Evolutionary conservation across 2,329 filamentous ascomycete genomes (phyloP).

Genomic region (Fusarium piperis): DNA sequence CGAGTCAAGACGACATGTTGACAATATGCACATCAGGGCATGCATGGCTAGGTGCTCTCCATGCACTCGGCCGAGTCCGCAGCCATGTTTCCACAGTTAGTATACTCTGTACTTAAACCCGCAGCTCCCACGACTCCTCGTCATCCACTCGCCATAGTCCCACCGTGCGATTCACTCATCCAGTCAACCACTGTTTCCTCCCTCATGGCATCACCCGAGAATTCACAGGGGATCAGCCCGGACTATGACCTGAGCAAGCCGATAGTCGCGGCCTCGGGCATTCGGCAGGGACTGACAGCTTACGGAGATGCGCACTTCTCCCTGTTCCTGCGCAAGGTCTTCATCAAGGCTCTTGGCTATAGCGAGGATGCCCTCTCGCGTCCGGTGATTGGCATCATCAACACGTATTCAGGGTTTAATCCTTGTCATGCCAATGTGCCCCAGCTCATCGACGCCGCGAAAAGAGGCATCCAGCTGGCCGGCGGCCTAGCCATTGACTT

Average conservation of each 20-base stretch:
- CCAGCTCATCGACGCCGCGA: slow-evolving; percentile 75
- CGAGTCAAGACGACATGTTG: no score
- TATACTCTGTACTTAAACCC: no score
- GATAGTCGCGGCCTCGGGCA: slow-evolving; percentile 60
- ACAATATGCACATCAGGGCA: no score
- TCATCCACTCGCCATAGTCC: no score
- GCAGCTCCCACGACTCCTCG: no score
- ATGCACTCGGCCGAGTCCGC: no score
- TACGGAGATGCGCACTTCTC: slow-evolving; percentile 82
- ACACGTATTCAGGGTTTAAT: slow-evolving; percentile 78
- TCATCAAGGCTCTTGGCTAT: slow-evolving; percentile 81
- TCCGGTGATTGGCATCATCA: slow-evolving; percentile 77
- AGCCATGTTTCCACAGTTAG: no score
- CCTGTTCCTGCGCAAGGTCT: slow-evolving; percentile 78
- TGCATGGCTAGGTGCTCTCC: no score
- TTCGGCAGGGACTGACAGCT: slow-evolving; percentile 71
- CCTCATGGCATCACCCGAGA: no score
- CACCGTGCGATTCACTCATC: no score
- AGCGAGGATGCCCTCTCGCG: slow-evolving; percentile 75
- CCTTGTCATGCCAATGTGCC: slow-evolving; percentile 79
- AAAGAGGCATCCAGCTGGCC: slow-evolving; percentile 72
- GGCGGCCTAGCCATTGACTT: slow-evolving; percentile 78
- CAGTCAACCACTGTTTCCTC: no score
- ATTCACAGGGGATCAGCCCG: slow-evolving; percentile 24
- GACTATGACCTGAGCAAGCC: slow-evolving; percentile 71